phyloP scores from a whole-genome alignment of 192 early-diverging fungal genomes.

The Coemansia sp. region DNA sequence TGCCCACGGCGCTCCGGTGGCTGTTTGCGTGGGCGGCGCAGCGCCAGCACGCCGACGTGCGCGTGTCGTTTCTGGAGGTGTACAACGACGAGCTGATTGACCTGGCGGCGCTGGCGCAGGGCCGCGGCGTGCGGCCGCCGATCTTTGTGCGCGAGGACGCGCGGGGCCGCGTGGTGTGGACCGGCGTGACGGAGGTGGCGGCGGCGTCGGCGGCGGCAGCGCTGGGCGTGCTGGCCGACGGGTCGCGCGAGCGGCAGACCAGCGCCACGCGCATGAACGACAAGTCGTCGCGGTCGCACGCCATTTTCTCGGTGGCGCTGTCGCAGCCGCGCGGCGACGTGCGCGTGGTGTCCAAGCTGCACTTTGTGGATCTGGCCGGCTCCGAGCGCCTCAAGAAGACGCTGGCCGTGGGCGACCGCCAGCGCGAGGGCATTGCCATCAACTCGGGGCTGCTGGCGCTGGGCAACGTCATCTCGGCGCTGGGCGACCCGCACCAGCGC shows the following conservation, averaged over 20 bases:
- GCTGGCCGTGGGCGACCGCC: constrained; percentile 84
- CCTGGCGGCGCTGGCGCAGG: constrained; percentile 65
- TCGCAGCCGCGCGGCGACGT: constrained; percentile 59
- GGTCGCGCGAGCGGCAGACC: constrained; percentile 76
- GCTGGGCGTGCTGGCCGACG: constrained; percentile 62
- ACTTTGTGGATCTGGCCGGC: constrained; percentile 98
- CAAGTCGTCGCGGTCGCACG: constrained; percentile 90
- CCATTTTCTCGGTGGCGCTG: constrained; percentile 90
- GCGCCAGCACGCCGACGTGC: constrained; percentile 5
- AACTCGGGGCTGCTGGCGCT: constrained; percentile 93
- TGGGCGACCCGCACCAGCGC: constrained; percentile 69
- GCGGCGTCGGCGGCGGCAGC: constrained; percentile 71
- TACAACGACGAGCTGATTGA: constrained; percentile 98
- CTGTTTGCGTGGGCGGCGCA: constrained; percentile 54
- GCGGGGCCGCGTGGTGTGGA: constrained; percentile 82
- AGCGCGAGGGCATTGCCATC: constrained; percentile 95
- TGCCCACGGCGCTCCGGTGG: constrained; percentile 66
- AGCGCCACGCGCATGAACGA: constrained; percentile 98
- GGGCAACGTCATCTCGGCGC: constrained; percentile 96
- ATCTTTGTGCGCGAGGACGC: constrained; percentile 81
- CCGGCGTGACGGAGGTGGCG: constrained; percentile 72
- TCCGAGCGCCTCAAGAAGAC: constrained; percentile 94
- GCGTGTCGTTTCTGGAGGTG: constrained; percentile 89
- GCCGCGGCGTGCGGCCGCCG: constrained; percentile 54
- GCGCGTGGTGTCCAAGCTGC: constrained; percentile 80